These are phyloP conservation scores for Triticum turgidum DNA, from an alignment of 176 grass and related monocot species.

Conservation along the genomic window DNA sequence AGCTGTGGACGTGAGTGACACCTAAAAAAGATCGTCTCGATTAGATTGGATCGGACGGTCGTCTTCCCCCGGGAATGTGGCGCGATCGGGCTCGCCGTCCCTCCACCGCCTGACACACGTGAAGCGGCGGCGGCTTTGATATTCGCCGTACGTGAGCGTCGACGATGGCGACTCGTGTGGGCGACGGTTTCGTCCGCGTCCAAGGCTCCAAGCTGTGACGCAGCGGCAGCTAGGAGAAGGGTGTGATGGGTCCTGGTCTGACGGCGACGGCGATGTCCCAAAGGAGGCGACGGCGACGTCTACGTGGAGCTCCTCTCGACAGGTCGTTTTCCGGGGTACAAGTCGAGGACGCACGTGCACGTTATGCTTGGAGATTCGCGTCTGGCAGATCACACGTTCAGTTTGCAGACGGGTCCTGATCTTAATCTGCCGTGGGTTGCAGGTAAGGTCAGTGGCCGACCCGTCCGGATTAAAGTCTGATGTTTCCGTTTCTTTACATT, in stretches of 20 bases:
- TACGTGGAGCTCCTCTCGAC: background rate
- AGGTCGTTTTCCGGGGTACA: background rate
- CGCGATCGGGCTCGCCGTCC: background rate
- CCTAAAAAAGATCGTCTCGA: background rate
- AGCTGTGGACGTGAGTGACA: background rate
- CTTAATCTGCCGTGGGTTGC: too few species aligned
- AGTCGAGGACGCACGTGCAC: background rate
- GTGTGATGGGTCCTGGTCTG: background rate
- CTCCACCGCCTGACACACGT: background rate
- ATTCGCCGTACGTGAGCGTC: background rate
- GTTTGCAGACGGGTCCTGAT: too few species aligned
- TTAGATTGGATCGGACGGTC: background rate
- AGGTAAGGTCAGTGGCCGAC: too few species aligned
- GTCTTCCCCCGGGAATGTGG: background rate
- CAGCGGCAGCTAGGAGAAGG: background rate
- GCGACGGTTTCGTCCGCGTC: background rate
- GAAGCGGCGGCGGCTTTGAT: background rate
- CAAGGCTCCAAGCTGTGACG: background rate
- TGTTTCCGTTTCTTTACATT: too few species aligned
- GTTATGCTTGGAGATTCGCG: background rate
- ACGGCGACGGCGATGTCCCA: background rate
- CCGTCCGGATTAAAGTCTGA: background rate
- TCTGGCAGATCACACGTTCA: background rate
- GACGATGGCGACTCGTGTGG: background rate
- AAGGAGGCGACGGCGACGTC: slow-evolving; percentile 8